Evolutionary conservation across 208 protist species (phyloP).

Genomic region (Acanthamoeba culbertsoni): DNA sequence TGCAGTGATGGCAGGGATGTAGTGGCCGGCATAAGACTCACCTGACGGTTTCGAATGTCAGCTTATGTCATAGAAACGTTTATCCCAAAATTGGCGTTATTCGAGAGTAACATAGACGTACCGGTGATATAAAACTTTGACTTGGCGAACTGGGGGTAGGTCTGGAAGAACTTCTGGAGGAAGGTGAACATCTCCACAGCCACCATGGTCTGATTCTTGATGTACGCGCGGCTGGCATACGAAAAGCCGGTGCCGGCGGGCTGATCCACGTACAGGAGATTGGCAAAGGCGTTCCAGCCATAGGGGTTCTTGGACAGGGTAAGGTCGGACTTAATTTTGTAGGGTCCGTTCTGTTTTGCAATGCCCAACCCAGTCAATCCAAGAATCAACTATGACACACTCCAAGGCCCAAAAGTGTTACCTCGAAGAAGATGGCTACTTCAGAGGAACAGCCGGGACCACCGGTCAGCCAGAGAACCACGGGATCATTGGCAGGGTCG

Average conservation of each 20-base stretch:
- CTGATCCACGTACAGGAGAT: conserved; percentile 55
- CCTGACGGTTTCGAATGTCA: background rate
- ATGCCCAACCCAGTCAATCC: background rate
- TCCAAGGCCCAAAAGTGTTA: background rate
- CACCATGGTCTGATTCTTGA: conserved; percentile 51
- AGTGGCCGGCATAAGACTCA: conserved; percentile 15
- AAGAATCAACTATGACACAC: background rate
- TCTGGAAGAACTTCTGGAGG: conserved; percentile 51
- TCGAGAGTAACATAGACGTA: background rate
- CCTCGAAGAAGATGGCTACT: conserved; percentile 57
- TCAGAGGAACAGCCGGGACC: conserved; percentile 48
- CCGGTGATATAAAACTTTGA: conserved; percentile 38
- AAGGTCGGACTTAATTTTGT: background rate
- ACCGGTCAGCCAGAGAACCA: conserved; percentile 61
- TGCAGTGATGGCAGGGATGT: conserved; percentile 39
- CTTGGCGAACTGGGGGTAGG: conserved; percentile 49
- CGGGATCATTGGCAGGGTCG: conserved; percentile 52
- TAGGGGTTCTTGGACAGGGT: conserved; percentile 11
- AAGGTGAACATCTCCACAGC: conserved; percentile 42
- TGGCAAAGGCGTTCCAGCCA: conserved; percentile 27
- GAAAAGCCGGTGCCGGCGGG: conserved; percentile 43
- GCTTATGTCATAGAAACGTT: background rate
- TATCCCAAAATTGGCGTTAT: background rate
- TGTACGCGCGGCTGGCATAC: conserved; percentile 1
- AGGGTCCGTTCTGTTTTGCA: conserved; percentile 39